Percentiles rank a stretch among this genome's conserved stretches.
These are phyloP conservation scores for Fusarium guadeloupense DNA, from an alignment of 2,329 filamentous ascomycete species.

Conservation along the genomic window DNA sequence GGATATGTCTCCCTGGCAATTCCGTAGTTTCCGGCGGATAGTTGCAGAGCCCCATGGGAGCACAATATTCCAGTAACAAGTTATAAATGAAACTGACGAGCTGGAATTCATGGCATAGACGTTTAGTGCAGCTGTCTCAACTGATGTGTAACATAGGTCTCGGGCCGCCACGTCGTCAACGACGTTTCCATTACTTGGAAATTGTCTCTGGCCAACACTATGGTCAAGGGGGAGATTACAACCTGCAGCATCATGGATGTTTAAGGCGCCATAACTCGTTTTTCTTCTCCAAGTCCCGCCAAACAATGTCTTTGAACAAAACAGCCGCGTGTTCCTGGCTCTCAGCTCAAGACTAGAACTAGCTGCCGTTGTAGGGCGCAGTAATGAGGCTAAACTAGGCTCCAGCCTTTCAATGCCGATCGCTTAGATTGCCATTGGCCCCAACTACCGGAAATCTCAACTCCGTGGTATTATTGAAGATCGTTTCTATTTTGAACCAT, in stretches of 20 bases:
- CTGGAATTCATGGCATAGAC: neutral
- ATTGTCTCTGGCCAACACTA: neutral
- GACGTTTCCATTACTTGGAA: neutral
- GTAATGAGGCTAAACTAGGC: neutral
- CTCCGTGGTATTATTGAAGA: neutral
- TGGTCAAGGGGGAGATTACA: neutral
- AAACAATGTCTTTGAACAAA: neutral
- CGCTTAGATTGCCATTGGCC: neutral
- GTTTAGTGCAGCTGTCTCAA: neutral
- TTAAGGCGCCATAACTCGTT: constrained; percentile 2
- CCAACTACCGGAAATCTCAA: neutral
- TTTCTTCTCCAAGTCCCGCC: neutral
- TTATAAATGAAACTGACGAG: neutral
- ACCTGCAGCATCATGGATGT: neutral
- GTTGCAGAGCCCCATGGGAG: neutral
- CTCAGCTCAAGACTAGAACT: too few relatives aligned
- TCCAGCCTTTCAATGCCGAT: constrained; percentile 6
- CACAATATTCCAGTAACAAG: neutral
- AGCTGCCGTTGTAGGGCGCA: neutral
- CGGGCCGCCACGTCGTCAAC: constrained; percentile 26
- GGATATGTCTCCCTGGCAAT: neutral
- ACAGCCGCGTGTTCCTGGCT: constrained; percentile 11
- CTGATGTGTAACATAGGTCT: neutral
- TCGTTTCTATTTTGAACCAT: neutral
- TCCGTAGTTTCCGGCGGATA: neutral